Evolutionary conservation across 345 rosid genomes (phyloP).

Genomic region (Populus ilicifolia): DNA sequence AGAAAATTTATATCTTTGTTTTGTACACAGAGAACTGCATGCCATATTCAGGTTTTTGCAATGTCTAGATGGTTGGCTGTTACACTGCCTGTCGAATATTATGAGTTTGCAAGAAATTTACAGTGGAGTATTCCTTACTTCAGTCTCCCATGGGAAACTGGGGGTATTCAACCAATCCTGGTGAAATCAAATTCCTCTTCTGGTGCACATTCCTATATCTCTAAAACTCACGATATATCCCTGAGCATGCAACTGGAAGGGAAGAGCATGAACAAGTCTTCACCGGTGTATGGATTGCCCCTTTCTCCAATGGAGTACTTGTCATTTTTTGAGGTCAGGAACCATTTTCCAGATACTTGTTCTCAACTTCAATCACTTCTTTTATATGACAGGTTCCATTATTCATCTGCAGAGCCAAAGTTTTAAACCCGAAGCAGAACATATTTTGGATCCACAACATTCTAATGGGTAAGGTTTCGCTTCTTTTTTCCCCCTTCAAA

Average conservation of each 20-base stretch:
- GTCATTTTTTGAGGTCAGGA: constrained; percentile 66
- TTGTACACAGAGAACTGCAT: constrained; percentile 62
- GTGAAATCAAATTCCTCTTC: constrained; percentile 45
- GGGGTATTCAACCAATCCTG: constrained; percentile 49
- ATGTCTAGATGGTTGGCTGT: constrained; percentile 78
- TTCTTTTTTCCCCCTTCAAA: background rate
- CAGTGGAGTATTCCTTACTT: constrained; percentile 91
- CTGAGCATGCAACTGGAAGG: constrained; percentile 21
- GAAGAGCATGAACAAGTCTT: constrained; percentile 31
- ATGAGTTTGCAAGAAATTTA: constrained; percentile 61
- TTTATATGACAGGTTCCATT: background rate
- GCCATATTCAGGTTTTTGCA: constrained; percentile 90
- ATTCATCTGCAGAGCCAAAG: constrained; percentile 52
- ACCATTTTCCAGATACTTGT: background rate
- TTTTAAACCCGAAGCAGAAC: constrained; percentile 72
- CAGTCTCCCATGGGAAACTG: constrained; percentile 84
- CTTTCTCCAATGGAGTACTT: constrained; percentile 70
- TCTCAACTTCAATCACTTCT: background rate
- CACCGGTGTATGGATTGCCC: constrained; percentile 59
- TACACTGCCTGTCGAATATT: constrained; percentile 64
- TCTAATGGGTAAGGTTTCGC: constrained; percentile 51
- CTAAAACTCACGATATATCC: constrained; percentile 22
- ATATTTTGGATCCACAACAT: constrained; percentile 38
- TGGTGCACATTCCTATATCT: constrained; percentile 44
- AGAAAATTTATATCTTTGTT: constrained; percentile 6